Percentiles rank a stretch among this genome's conserved stretches.
Conservation (phyloP, 345 rosid species). For the Lenwebbia sp. region DNA sequence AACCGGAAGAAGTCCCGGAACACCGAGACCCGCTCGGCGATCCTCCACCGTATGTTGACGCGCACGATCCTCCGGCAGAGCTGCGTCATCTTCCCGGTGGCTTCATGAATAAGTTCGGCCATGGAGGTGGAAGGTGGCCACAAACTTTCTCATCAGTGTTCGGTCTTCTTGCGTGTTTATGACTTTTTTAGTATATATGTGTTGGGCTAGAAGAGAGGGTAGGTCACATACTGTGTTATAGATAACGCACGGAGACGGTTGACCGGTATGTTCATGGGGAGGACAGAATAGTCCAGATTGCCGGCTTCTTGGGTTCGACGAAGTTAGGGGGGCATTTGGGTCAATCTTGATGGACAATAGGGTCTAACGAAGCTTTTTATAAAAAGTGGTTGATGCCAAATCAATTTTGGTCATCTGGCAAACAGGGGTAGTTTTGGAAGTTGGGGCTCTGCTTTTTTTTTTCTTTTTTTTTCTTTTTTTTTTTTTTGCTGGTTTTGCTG, state of each 20-base stretch:
- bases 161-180: not conserved
- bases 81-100: conserved; percentile 41
- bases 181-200: not conserved
- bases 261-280: conserved; percentile 22
- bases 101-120: conserved; percentile 16
- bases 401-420: not conserved
- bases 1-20: conserved; percentile 54
- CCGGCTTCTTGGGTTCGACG: conserved; percentile 31
- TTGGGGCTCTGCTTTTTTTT: not conserved
- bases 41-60: conserved; percentile 44
- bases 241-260: conserved; percentile 10
- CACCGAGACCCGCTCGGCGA: conserved; percentile 41
- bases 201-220: not conserved
- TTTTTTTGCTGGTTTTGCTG: not conserved
- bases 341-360: not conserved
- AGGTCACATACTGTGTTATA: not conserved
- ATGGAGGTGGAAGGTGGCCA: not conserved
- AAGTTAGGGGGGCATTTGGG: conserved; percentile 8
- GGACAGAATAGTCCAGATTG: conserved; percentile 25
- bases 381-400: not conserved
- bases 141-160: not conserved
- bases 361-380: not conserved
- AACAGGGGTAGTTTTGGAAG: not conserved
- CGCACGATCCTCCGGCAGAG: conserved; percentile 40
- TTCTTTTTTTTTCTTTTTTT: not conserved